Conservation (phyloP, 345 rosid species). For the Arabis alpina region DNA sequence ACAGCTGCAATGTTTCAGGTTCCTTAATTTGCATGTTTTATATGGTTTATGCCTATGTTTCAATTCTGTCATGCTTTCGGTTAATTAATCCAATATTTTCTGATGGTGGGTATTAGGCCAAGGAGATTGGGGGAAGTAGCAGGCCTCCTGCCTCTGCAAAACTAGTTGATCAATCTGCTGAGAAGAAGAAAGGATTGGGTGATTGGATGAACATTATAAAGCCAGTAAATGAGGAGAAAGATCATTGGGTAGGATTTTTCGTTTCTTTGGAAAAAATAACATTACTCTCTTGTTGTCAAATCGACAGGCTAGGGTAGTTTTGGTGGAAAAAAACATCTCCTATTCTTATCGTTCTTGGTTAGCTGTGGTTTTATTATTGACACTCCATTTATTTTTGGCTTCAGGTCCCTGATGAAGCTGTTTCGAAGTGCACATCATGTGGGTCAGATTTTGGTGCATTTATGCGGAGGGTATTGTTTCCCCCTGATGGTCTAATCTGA, state of each 20-base stretch:
- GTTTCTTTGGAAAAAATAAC: not conserved
- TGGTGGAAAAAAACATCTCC: not conserved
- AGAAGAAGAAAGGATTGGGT: conserved; percentile 75
- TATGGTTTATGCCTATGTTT: not conserved
- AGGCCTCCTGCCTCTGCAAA: conserved; percentile 61
- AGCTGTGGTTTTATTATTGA: conserved; percentile 17
- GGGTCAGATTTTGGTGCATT: conserved; percentile 91
- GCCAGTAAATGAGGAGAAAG: conserved; percentile 96
- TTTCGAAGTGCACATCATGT: conserved; percentile 81
- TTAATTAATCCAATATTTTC: conserved; percentile 1
- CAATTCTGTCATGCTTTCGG: not conserved
- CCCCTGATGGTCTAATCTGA: not conserved
- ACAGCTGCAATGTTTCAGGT: conserved; percentile 99
- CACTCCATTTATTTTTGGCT: not conserved
- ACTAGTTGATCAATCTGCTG: conserved; percentile 64
- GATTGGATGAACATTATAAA: conserved; percentile 93
- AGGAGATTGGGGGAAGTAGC: conserved; percentile 90
- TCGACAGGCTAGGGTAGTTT: conserved; percentile 11
- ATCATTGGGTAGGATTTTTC: conserved; percentile 68
- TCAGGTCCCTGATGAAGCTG: conserved; percentile 97
- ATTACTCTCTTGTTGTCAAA: not conserved
- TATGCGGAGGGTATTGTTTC: conserved; percentile 63
- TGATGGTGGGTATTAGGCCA: conserved; percentile 53
- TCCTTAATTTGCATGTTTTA: not conserved
- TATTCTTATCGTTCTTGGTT: not conserved